Evolutionary conservation across 371 early-diverging fungal genomes (phyloP).

Genomic region (Ordospora pajunii): DNA sequence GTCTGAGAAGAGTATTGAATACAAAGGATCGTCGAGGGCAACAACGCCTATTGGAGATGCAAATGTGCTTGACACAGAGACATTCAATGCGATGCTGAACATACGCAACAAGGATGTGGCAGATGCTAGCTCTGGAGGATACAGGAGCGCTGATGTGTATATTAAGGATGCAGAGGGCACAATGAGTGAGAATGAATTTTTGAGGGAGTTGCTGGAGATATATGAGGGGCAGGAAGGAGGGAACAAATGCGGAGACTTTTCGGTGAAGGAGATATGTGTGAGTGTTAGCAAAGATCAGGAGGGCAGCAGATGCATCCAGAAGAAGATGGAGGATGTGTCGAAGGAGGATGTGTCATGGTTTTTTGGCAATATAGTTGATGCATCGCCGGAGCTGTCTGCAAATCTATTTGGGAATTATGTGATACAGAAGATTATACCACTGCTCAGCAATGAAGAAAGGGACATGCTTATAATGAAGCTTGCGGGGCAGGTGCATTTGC

Average conservation of each 20-base stretch:
- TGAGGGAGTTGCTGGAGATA: conserved; percentile 19
- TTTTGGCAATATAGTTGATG: conserved; percentile 83
- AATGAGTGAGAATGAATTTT: conserved; percentile 13
- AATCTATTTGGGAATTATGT: conserved; percentile 99
- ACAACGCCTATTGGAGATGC: conserved; percentile 46
- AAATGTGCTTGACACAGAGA: conserved; percentile 17
- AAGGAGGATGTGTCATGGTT: conserved; percentile 84
- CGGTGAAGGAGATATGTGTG: conserved; percentile 32
- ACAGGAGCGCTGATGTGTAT: not conserved
- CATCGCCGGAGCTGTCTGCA: conserved; percentile 81
- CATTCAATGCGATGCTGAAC: conserved; percentile 17
- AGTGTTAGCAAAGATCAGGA: conserved; percentile 89
- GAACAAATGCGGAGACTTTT: not conserved
- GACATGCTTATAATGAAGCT: conserved; percentile 66
- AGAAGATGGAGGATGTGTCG: conserved; percentile 80
- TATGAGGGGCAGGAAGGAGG: conserved; percentile 11
- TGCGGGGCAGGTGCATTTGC: conserved; percentile 77
- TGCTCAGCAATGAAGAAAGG: conserved; percentile 31
- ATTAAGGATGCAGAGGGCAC: not conserved
- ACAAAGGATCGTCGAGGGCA: conserved; percentile 37
- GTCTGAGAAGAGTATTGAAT: conserved; percentile 24
- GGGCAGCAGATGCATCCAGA: conserved; percentile 96
- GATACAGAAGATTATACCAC: conserved; percentile 79
- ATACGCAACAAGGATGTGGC: not conserved
- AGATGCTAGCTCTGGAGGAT: not conserved